A percentile compares a stretch with the other conserved stretches of the same genome.
Conservation (phyloP, 1,139 yeast species). For the Suhomyces terraborum region DNA sequence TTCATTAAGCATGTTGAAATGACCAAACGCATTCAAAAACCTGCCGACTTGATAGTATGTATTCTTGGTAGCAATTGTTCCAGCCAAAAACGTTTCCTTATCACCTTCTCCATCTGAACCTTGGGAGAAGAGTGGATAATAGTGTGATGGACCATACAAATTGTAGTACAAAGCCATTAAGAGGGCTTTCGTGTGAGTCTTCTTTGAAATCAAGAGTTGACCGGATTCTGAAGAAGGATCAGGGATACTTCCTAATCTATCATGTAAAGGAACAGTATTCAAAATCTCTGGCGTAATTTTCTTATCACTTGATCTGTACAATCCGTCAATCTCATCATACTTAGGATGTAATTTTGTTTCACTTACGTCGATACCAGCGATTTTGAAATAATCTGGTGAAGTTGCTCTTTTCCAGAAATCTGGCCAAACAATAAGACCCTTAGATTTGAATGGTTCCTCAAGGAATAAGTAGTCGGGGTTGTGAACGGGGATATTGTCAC, state of each 20-base stretch:
- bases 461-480: slow-evolving; percentile 47
- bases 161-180: slow-evolving; percentile 76
- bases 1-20: slow-evolving; percentile 40
- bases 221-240: slow-evolving; percentile 85
- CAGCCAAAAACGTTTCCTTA: slow-evolving; percentile 84
- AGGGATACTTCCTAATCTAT: slow-evolving; percentile 70
- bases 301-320: slow-evolving; percentile 16
- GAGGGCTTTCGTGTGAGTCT: slow-evolving; percentile 62
- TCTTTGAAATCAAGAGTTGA: slow-evolving; percentile 70
- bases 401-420: slow-evolving; percentile 52
- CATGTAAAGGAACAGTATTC: slow-evolving; percentile 55
- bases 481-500: slow-evolving; percentile 70
- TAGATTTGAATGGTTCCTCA: slow-evolving; percentile 24
- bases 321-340: slow-evolving; percentile 34
- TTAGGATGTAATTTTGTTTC: slow-evolving; percentile 30
- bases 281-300: slow-evolving; percentile 2
- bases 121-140: slow-evolving; percentile 82
- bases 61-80: slow-evolving; percentile 63
- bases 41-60: slow-evolving; percentile 69
- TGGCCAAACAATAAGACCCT: slow-evolving; percentile 50
- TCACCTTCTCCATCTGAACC: slow-evolving; percentile 91
- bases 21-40: slow-evolving; percentile 57
- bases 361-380: slow-evolving; percentile 36
- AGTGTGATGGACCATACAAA: slow-evolving; percentile 74
- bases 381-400: slow-evolving; percentile 42